A percentile compares a stretch with the other conserved stretches of the same genome.
These are phyloP conservation scores for Chamaenerion angustifolium DNA, from an alignment of 345 rosid species.

Conservation along the genomic window DNA sequence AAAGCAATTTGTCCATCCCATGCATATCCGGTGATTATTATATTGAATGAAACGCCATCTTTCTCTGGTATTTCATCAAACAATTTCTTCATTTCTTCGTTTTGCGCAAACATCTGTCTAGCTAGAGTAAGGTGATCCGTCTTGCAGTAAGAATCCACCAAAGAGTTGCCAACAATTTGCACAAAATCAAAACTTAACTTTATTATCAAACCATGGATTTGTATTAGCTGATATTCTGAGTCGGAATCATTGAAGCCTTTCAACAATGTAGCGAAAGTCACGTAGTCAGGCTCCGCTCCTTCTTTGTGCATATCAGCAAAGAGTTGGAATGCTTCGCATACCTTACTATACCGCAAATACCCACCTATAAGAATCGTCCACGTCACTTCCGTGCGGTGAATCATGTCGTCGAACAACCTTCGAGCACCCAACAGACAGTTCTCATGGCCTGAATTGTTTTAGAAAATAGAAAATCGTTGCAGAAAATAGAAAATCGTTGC, in stretches of 20 bases:
- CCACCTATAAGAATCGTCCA: conserved; percentile 85
- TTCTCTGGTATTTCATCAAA: conserved; percentile 55
- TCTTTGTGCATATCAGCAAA: conserved; percentile 38
- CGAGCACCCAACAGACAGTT: conserved; percentile 37
- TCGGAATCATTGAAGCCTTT: conserved; percentile 37
- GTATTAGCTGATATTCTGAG: conserved; percentile 21
- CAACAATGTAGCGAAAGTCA: conserved; percentile 58
- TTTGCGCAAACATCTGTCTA: conserved; percentile 28
- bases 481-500: too few species aligned
- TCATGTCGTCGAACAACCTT: conserved; percentile 37
- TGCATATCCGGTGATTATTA: conserved; percentile 62
- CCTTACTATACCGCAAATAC: conserved; percentile 27
- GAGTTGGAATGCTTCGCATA: conserved; percentile 42
- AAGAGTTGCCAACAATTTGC: conserved; percentile 46
- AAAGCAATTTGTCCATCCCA: conserved; percentile 42
- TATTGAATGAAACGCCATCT: conserved; percentile 77
- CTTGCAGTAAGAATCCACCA: conserved; percentile 72
- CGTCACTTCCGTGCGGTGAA: conserved; percentile 42
- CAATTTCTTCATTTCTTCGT: conserved; percentile 35
- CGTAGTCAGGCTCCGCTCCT: conserved; percentile 40
- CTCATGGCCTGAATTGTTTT: too few species aligned
- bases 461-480: too few species aligned
- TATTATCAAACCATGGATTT: conserved; percentile 41
- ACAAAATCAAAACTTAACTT: conserved; percentile 35
- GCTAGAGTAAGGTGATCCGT: conserved; percentile 30